These are phyloP conservation scores for Anthostomella pinea DNA, from an alignment of 2,329 filamentous ascomycete genomes.

Conservation along the genomic window DNA sequence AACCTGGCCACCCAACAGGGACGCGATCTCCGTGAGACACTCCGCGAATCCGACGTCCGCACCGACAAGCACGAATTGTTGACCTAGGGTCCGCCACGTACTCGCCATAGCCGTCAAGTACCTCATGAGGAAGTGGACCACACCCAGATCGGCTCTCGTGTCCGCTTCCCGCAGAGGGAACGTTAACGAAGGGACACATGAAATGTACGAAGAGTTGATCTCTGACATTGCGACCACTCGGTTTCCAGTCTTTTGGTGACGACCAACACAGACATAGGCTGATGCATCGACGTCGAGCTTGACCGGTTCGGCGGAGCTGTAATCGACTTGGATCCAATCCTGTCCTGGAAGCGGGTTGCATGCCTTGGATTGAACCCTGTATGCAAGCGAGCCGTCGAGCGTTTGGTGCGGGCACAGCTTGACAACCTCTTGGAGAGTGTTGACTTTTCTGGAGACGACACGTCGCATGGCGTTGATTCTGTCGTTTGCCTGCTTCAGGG, in stretches of 20 bases:
- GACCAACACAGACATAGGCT: conserved; percentile 35
- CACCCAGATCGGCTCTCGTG: conserved; percentile 12
- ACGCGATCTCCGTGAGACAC: conserved; percentile 23
- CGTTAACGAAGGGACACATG: conserved; percentile 18
- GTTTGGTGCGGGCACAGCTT: conserved; percentile 22
- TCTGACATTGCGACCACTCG: conserved; percentile 29
- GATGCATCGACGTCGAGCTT: conserved; percentile 13
- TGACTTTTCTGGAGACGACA: conserved; percentile 30
- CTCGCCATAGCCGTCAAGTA: conserved; percentile 19
- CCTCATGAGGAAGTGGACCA: conserved; percentile 25
- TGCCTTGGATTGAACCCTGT: conserved; percentile 14
- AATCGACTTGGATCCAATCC: conserved; percentile 32
- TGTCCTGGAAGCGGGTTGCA: conserved; percentile 1
- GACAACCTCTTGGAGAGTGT: conserved; percentile 33
- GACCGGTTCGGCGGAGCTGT: conserved; percentile 36
- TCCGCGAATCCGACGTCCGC: conserved; percentile 30
- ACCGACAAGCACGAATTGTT: conserved; percentile 33
- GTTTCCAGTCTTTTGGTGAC: conserved; percentile 22
- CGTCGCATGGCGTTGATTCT: conserved; percentile 38
- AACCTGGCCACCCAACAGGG: conserved; percentile 1
- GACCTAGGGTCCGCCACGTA: conserved; percentile 4
- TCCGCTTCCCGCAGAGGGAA: conserved; percentile 11
- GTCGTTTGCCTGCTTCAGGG: conserved; percentile 37
- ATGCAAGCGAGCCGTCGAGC: conserved; percentile 17
- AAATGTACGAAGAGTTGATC: conserved; percentile 35